Conservation (phyloP, 2,329 filamentous ascomycete species). For the Hypoxylon sp. region DNA sequence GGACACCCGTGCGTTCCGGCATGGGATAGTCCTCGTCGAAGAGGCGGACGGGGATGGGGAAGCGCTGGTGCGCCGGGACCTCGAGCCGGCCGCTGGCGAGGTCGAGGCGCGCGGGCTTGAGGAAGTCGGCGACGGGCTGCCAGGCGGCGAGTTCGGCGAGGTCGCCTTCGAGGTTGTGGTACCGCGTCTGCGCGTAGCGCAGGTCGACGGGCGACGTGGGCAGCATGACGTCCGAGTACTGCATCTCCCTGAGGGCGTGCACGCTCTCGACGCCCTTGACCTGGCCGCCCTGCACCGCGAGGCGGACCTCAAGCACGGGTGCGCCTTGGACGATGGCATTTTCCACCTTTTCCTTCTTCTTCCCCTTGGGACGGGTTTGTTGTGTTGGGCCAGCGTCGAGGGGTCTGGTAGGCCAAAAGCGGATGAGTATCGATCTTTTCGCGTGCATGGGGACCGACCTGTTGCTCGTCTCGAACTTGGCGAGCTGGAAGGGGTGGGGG, state of each 20-base stretch:
- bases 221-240: conserved; percentile 55
- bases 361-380: background rate
- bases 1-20: too few relatives aligned
- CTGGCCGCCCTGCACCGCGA: conserved; percentile 47
- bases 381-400: conserved; percentile 8
- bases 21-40: conserved; percentile 15
- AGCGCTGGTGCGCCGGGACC: conserved; percentile 45
- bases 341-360: too few relatives aligned
- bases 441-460: conserved; percentile 34
- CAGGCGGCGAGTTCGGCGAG: conserved; percentile 38
- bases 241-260: conserved; percentile 50
- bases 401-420: conserved; percentile 52
- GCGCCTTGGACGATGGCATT: too few relatives aligned
- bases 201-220: conserved; percentile 58
- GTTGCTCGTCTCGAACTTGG: conserved; percentile 42
- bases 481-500: conserved; percentile 57
- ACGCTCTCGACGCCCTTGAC: conserved; percentile 47
- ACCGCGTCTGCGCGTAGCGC: conserved; percentile 53
- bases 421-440: conserved; percentile 53
- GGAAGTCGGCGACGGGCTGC: conserved; percentile 53
- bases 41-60: conserved; percentile 45
- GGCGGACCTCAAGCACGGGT: conserved; percentile 50
- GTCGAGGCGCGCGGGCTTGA: conserved; percentile 55
- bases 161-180: conserved; percentile 43
- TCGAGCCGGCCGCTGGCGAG: conserved; percentile 52